Evolutionary conservation across 768 basidiomycete species (phyloP).

Genomic region (Mycena amicta): DNA sequence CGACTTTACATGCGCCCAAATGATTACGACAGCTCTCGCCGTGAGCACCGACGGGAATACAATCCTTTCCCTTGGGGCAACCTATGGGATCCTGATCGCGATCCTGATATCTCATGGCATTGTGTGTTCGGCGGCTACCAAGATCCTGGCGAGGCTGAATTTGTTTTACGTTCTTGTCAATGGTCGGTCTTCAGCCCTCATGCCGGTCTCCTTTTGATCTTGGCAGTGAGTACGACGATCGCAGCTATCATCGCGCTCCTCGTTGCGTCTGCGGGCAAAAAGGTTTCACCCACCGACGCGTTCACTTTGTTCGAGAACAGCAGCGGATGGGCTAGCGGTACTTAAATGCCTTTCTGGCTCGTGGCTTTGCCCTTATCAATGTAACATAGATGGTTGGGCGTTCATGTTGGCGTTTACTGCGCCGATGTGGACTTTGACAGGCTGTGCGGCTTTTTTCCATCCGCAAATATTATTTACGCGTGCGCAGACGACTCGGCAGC

Average conservation of each 20-base stretch:
- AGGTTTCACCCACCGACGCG: slow-evolving; percentile 68
- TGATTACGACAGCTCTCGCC: slow-evolving; percentile 73
- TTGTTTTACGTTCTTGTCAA: slow-evolving; percentile 71
- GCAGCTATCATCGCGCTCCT: slow-evolving; percentile 64
- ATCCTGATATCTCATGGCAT: slow-evolving; percentile 69
- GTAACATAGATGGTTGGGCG: slow-evolving; percentile 64
- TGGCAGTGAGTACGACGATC: slow-evolving; percentile 62
- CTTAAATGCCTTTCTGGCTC: slow-evolving; percentile 22
- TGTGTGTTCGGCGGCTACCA: slow-evolving; percentile 72
- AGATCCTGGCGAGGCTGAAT: slow-evolving; percentile 66
- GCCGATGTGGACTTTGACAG: slow-evolving; percentile 81
- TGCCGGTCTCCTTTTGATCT: slow-evolving; percentile 14
- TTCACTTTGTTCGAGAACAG: slow-evolving; percentile 74
- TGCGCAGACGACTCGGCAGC: slow-evolving; percentile 71
- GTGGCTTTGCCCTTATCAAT: slow-evolving; percentile 1
- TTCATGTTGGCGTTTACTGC: slow-evolving; percentile 73
- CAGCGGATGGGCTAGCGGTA: slow-evolving; percentile 68
- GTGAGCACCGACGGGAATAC: slow-evolving; percentile 58
- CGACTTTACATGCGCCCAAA: slow-evolving; percentile 77
- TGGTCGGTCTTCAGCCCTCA: slow-evolving; percentile 38
- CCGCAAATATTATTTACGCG: slow-evolving; percentile 4
- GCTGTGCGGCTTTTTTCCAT: slow-evolving; percentile 47
- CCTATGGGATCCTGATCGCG: slow-evolving; percentile 66
- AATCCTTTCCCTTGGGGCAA: slow-evolving; percentile 58
- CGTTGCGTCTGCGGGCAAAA: slow-evolving; percentile 55